A percentile compares a stretch with the other conserved stretches of the same genome.
Evolutionary conservation across 164 flowering plant genomes (phyloP).

Genomic region (Magnolia sinica): DNA sequence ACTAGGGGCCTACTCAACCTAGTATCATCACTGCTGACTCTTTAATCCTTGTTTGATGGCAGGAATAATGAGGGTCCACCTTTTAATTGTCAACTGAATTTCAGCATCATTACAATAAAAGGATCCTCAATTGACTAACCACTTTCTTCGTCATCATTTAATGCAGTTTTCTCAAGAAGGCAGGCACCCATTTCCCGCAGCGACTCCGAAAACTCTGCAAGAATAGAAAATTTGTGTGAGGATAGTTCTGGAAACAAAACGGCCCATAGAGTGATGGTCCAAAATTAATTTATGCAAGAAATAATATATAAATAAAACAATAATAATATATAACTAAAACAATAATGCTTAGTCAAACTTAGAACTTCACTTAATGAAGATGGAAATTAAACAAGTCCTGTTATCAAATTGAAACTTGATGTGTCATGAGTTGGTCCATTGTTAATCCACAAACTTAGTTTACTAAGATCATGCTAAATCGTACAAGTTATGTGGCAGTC

Average conservation of each 20-base stretch:
- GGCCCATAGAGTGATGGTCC: neutral
- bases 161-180: constrained; percentile 78
- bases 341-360: no score
- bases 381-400: no score
- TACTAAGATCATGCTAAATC: no score
- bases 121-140: constrained; percentile 40
- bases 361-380: no score
- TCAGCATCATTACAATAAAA: neutral
- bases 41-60: neutral
- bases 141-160: constrained; percentile 85
- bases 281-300: neutral
- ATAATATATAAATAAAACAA: neutral
- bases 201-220: constrained; percentile 88
- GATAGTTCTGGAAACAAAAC: neutral
- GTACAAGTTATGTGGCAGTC: no score
- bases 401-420: no score
- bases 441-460: no score
- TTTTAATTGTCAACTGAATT: neutral
- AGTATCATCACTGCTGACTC: neutral
- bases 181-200: constrained; percentile 81
- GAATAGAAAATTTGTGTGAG: constrained; percentile 5
- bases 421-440: no score
- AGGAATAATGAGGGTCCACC: neutral
- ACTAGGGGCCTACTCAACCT: neutral
- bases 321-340: neutral